A percentile compares a stretch with the other conserved stretches of the same genome.
Conservation (phyloP, 805 yeast genomes). For the Candida suzukii region DNA sequence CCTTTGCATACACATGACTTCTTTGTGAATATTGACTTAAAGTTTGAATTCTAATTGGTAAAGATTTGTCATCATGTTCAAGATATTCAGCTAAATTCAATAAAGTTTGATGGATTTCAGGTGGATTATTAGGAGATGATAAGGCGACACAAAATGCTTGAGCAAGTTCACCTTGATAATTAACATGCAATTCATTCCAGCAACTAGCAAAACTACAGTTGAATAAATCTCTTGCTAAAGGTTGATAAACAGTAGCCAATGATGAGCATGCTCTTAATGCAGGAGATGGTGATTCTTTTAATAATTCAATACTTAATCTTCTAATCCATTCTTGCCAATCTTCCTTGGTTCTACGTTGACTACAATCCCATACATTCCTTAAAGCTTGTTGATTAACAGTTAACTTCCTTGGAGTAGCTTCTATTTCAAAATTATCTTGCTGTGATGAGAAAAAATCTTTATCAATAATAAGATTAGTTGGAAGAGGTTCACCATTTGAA, state of each 20-base stretch:
- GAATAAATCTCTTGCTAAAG: constrained; percentile 84
- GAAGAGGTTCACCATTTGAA: constrained; percentile 78
- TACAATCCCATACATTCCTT: constrained; percentile 86
- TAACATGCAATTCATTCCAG: constrained; percentile 88
- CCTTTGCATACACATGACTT: constrained; percentile 97
- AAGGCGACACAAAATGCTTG: constrained; percentile 81
- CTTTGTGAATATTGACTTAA: constrained; percentile 89
- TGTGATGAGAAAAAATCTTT: constrained; percentile 36
- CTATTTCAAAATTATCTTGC: constrained; percentile 52
- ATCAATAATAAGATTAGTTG: constrained; percentile 65
- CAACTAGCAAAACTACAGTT: constrained; percentile 94
- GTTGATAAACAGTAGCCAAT: constrained; percentile 79
- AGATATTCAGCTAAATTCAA: constrained; percentile 89
- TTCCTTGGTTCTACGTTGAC: constrained; percentile 81
- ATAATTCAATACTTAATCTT: constrained; percentile 71
- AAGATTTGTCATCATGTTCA: constrained; percentile 95
- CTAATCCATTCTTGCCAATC: constrained; percentile 99
- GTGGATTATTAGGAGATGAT: constrained; percentile 87
- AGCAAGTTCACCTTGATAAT: constrained; percentile 83
- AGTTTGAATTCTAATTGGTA: constrained; percentile 86
- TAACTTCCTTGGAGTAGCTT: constrained; percentile 63
- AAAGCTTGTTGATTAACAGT: constrained; percentile 61
- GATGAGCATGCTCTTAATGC: constrained; percentile 90
- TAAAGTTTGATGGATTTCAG: constrained; percentile 88
- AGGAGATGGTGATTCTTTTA: constrained; percentile 91